These are phyloP conservation scores for Ceratocystis alfenasii DNA, from an alignment of 2,329 filamentous ascomycete genomes.

Conservation along the genomic window DNA sequence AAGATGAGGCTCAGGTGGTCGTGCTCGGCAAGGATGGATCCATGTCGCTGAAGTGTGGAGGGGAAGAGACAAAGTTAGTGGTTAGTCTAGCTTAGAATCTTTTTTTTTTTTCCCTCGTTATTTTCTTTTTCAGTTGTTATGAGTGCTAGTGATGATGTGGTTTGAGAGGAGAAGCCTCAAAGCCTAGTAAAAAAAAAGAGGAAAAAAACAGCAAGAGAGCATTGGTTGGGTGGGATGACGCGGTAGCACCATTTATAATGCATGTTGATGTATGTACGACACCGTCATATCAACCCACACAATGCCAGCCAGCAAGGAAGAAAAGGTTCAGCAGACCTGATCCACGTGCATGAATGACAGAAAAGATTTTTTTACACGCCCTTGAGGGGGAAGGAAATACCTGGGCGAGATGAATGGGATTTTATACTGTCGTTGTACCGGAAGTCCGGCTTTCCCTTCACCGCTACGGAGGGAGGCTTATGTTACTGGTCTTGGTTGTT, in stretches of 20 bases:
- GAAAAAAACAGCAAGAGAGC: no score
- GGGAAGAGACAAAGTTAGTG: background rate
- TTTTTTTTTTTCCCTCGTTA: background rate
- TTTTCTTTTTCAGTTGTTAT: background rate
- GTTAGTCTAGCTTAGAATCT: background rate
- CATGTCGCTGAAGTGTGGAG: background rate
- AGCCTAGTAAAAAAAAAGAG: no score
- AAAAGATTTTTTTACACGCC: background rate
- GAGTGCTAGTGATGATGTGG: no score
- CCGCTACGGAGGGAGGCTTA: background rate
- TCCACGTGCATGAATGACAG: slow-evolving; percentile 4
- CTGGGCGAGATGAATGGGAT: background rate
- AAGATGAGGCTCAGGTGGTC: slow-evolving; percentile 9
- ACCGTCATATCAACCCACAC: background rate
- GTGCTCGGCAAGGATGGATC: background rate
- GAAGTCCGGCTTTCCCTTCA: background rate
- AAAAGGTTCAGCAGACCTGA: background rate
- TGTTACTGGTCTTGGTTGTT: background rate
- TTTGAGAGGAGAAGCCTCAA: background rate
- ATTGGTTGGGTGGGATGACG: background rate
- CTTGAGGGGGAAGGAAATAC: background rate
- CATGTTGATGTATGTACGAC: background rate
- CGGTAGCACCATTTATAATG: background rate
- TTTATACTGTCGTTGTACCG: background rate
- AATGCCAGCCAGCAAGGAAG: background rate